Percentiles rank a stretch among this genome's conserved stretches.
Evolutionary conservation across 768 basidiomycete species (phyloP).

Genomic region (Trametes coccinea): DNA sequence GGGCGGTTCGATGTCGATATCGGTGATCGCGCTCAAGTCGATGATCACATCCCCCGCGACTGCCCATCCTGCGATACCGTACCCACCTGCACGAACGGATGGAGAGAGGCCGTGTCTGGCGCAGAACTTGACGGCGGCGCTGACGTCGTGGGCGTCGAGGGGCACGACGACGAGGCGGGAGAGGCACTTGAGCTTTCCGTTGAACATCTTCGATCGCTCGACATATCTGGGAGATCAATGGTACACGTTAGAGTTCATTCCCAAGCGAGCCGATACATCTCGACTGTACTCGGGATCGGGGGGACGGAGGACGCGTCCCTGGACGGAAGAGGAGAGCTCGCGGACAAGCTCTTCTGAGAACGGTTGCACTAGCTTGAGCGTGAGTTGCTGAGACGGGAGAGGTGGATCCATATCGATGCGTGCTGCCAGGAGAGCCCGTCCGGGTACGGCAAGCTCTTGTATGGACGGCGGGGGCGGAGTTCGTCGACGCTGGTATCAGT

Average conservation of each 20-base stretch:
- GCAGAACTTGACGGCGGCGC: conserved; percentile 77
- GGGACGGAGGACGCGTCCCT: conserved; percentile 23
- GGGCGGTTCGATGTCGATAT: conserved; percentile 68
- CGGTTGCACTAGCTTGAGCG: not conserved
- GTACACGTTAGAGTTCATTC: not conserved
- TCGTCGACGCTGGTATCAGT: not conserved
- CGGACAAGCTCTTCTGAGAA: conserved; percentile 11
- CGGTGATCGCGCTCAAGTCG: conserved; percentile 70
- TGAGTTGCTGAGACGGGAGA: not conserved
- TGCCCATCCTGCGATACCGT: conserved; percentile 89
- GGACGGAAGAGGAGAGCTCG: conserved; percentile 22
- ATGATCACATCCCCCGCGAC: conserved; percentile 84
- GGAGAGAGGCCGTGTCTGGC: conserved; percentile 65
- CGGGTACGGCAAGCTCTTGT: not conserved
- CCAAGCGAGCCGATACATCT: not conserved
- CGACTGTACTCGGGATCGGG: conserved; percentile 20
- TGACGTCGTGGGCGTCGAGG: conserved; percentile 77
- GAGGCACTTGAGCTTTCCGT: conserved; percentile 29
- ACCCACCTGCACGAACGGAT: conserved; percentile 88
- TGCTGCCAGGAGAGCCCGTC: not conserved
- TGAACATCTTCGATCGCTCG: conserved; percentile 31
- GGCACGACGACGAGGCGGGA: conserved; percentile 55
- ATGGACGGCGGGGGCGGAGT: not conserved
- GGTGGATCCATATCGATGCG: not conserved
- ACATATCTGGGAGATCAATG: conserved; percentile 20